Evolutionary conservation across 257 asterid genomes (phyloP).

Genomic region (Lavandula angustifolia): DNA sequence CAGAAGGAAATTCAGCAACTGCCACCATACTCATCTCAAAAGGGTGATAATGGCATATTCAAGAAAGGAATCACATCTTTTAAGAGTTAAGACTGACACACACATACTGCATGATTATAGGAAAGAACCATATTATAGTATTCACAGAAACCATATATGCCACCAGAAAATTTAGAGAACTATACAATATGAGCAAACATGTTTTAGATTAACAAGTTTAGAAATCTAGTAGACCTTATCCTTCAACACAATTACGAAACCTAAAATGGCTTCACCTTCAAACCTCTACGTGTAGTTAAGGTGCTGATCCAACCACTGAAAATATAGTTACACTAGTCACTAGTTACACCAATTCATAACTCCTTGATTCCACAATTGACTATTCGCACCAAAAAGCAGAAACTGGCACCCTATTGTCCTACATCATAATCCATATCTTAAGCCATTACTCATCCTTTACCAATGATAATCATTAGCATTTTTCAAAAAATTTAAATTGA

Average conservation of each 20-base stretch:
- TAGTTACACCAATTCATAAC: not conserved
- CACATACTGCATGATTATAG: not conserved
- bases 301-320: not conserved
- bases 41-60: slow-evolving; percentile 1
- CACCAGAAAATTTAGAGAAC: not conserved
- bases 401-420: not conserved
- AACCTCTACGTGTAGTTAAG: not conserved
- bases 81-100: not conserved
- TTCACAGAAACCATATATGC: slow-evolving; percentile 4
- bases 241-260: slow-evolving; percentile 16
- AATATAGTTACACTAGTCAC: not conserved
- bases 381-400: slow-evolving; percentile 15
- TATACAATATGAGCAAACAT: not conserved
- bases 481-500: not conserved
- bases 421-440: slow-evolving; percentile 1
- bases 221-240: slow-evolving; percentile 6
- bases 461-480: not conserved
- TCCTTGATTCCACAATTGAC: not conserved
- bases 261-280: slow-evolving; percentile 4
- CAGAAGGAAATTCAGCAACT: not conserved
- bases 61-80: not conserved
- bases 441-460: not conserved
- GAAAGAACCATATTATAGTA: not conserved
- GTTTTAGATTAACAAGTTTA: not conserved
- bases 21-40: slow-evolving; percentile 11